Percentiles rank a stretch among this genome's conserved stretches.
Evolutionary conservation across 192 early-diverging fungal species (phyloP).

Genomic region (Ambispora gerdemannii): DNA sequence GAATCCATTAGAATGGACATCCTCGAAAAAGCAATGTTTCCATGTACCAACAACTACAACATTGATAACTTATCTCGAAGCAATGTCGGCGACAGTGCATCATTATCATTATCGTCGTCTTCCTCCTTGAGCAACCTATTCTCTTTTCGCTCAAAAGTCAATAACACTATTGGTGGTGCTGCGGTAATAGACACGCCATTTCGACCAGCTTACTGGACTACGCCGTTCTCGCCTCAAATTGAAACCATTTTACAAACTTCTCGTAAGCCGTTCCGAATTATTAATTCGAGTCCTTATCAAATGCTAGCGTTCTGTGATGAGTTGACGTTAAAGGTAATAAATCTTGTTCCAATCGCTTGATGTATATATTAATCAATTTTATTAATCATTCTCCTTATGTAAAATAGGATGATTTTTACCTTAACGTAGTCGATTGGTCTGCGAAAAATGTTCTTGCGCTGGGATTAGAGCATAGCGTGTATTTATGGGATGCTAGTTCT

Average conservation of each 20-base stretch:
- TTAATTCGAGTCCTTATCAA: constrained; percentile 41
- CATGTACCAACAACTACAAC: too few relatives aligned
- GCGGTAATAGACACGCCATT: constrained; percentile 50
- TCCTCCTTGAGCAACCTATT: background rate
- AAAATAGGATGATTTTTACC: constrained; percentile 95
- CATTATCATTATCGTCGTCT: background rate
- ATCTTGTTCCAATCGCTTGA: background rate
- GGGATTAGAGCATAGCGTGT: constrained; percentile 81
- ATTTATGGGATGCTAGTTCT: constrained; percentile 83
- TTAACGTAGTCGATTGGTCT: constrained; percentile 97
- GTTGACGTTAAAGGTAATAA: constrained; percentile 85
- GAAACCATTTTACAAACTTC: constrained; percentile 47
- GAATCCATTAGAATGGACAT: background rate
- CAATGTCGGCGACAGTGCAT: background rate
- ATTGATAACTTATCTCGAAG: too few relatives aligned
- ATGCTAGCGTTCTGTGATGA: constrained; percentile 34
- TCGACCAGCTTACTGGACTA: constrained; percentile 55
- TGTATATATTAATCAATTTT: background rate
- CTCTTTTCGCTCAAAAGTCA: constrained; percentile 21
- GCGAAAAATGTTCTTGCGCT: constrained; percentile 72
- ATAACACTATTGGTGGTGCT: constrained; percentile 31
- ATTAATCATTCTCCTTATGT: constrained; percentile 28
- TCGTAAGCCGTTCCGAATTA: constrained; percentile 51
- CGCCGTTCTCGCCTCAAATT: constrained; percentile 51
- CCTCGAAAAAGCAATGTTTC: constrained; percentile 14